These are phyloP conservation scores for Aspergillus sp. DNA, from an alignment of 2,329 filamentous ascomycete genomes.

Conservation along the genomic window DNA sequence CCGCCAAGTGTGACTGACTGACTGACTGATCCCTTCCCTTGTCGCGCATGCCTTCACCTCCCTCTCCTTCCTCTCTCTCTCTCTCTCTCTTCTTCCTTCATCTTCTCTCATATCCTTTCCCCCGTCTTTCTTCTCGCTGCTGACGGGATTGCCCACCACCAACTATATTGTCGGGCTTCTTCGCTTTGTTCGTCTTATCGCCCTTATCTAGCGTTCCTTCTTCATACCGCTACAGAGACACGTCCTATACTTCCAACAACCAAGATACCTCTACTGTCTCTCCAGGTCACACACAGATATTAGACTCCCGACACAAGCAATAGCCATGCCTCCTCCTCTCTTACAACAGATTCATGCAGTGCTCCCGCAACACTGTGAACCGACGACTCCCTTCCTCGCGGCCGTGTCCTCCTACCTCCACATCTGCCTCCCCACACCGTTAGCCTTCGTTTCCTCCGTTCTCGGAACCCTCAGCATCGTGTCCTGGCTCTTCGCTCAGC, in stretches of 20 bases:
- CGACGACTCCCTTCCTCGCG: constrained; percentile 58
- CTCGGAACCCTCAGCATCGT: constrained; percentile 64
- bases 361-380: constrained; percentile 62
- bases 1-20: constrained; percentile 21
- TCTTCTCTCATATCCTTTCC: neutral
- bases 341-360: constrained; percentile 30
- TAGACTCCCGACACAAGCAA: neutral
- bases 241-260: neutral
- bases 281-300: neutral
- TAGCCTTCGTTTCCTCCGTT: constrained; percentile 62
- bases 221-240: constrained; percentile 6
- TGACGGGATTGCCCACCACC: neutral
- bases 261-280: neutral
- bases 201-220: constrained; percentile 7
- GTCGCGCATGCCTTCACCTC: neutral
- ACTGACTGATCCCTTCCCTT: constrained; percentile 17
- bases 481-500: constrained; percentile 69
- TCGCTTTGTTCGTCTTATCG: neutral
- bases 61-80: neutral
- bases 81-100: neutral
- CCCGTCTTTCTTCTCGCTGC: neutral
- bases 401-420: constrained; percentile 61
- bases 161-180: neutral
- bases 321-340: constrained; percentile 34
- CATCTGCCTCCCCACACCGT: constrained; percentile 64